These are phyloP conservation scores for Pichia sp. DNA, from an alignment of 1,139 yeast species.

Conservation along the genomic window DNA sequence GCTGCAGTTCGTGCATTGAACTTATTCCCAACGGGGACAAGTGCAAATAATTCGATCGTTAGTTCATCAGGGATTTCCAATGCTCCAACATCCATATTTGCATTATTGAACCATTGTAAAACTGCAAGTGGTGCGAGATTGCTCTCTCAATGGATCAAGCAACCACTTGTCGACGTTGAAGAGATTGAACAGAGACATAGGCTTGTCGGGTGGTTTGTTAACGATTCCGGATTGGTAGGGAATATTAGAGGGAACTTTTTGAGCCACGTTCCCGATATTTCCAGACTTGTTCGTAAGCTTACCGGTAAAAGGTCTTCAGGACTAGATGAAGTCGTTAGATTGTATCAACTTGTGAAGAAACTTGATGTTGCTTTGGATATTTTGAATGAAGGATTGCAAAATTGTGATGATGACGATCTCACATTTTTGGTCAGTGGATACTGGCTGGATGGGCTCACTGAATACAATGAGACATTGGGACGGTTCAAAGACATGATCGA, in stretches of 20 bases:
- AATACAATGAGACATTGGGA: conserved; percentile 42
- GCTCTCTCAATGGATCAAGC: conserved; percentile 91
- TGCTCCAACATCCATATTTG: conserved; percentile 63
- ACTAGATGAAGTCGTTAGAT: conserved; percentile 84
- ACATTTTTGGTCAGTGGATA: conserved; percentile 35
- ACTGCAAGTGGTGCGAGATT: conserved; percentile 81
- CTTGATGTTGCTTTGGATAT: conserved; percentile 61
- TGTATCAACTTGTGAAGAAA: conserved; percentile 69
- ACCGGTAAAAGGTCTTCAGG: conserved; percentile 29
- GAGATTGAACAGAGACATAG: conserved; percentile 63
- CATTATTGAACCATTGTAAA: conserved; percentile 79
- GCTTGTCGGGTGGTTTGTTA: conserved; percentile 65
- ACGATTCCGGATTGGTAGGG: conserved; percentile 61
- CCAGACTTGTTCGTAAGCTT: conserved; percentile 63
- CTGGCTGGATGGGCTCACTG: conserved; percentile 55
- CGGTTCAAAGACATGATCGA: conserved; percentile 84
- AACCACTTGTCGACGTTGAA: conserved; percentile 65
- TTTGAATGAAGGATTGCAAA: conserved; percentile 37
- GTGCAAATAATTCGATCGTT: conserved; percentile 15
- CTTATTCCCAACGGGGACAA: conserved; percentile 52
- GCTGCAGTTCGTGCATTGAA: conserved; percentile 87
- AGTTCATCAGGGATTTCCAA: conserved; percentile 1
- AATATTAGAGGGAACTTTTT: conserved; percentile 62
- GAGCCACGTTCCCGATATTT: conserved; percentile 73
- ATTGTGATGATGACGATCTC: conserved; percentile 22